phyloP scores from a whole-genome alignment of 2,329 filamentous ascomycete genomes.

The Macrophomina pseudophaseolina region DNA sequence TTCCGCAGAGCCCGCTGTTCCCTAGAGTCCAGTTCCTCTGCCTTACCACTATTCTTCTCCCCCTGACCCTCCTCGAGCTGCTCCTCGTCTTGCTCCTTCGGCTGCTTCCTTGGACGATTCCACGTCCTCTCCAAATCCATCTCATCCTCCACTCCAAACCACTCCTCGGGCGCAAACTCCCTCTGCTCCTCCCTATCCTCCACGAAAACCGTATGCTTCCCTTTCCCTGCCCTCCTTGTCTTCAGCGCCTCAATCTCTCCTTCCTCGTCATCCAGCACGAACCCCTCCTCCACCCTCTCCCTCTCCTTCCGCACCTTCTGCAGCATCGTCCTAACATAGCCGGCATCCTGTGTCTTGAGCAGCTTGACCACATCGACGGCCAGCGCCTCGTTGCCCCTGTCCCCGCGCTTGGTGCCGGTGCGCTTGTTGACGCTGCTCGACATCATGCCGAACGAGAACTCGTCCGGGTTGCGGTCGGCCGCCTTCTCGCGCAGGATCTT shows the following conservation, averaged over 20 bases:
- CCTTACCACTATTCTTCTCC: slow-evolving; percentile 30
- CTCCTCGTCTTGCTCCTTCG: slow-evolving; percentile 29
- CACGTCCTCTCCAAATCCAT: slow-evolving; percentile 31
- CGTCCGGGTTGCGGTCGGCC: slow-evolving; percentile 66
- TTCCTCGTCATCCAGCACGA: slow-evolving; percentile 46
- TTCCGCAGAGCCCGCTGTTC: slow-evolving; percentile 44
- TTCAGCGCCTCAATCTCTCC: slow-evolving; percentile 50
- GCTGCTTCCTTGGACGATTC: slow-evolving; percentile 36
- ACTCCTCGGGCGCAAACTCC: slow-evolving; percentile 47
- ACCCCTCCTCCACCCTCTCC: slow-evolving; percentile 52
- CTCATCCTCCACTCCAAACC: slow-evolving; percentile 44
- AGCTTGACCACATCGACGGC: slow-evolving; percentile 65
- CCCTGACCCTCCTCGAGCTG: slow-evolving; percentile 36
- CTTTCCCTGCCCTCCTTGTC: slow-evolving; percentile 35
- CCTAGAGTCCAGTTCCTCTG: slow-evolving; percentile 29
- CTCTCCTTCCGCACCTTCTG: slow-evolving; percentile 61
- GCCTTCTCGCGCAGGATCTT: slow-evolving; percentile 65
- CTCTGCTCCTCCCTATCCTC: slow-evolving; percentile 48
- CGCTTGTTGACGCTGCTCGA: slow-evolving; percentile 54
- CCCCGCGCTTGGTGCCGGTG: slow-evolving; percentile 47
- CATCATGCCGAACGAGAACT: slow-evolving; percentile 71
- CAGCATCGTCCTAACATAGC: slow-evolving; percentile 64
- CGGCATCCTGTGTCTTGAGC: slow-evolving; percentile 69
- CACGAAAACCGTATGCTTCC: slow-evolving; percentile 45
- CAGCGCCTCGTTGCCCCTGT: slow-evolving; percentile 54